Evolutionary conservation across 2,329 filamentous ascomycete genomes (phyloP).

Genomic region (Cladosporium oxysporum): DNA sequence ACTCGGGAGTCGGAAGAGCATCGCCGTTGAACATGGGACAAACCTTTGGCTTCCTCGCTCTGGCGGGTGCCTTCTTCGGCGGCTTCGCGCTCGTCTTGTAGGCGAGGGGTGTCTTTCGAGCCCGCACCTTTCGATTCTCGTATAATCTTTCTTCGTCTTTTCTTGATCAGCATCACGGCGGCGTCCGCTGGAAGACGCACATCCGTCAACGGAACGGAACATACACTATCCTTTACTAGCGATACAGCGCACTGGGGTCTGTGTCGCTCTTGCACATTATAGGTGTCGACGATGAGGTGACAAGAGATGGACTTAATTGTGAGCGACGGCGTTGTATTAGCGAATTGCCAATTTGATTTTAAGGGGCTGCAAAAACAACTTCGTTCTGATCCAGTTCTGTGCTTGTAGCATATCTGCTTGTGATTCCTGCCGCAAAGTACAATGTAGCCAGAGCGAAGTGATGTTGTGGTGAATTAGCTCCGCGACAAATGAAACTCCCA

Average conservation of each 20-base stretch:
- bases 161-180: not conserved
- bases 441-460: not conserved
- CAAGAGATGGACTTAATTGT: slow-evolving; percentile 7
- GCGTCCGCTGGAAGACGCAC: slow-evolving; percentile 9
- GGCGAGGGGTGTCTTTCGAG: slow-evolving; percentile 6
- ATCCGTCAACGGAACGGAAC: slow-evolving; percentile 14
- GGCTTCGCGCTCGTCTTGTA: slow-evolving; percentile 54
- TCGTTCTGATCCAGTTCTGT: not conserved
- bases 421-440: not conserved
- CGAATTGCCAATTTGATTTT: slow-evolving; percentile 5
- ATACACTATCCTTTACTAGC: slow-evolving; percentile 16
- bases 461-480: not conserved
- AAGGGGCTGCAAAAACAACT: not conserved
- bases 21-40: slow-evolving; percentile 48
- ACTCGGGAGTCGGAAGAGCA: slow-evolving; percentile 33
- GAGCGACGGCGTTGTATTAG: slow-evolving; percentile 5
- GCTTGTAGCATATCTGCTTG: not conserved
- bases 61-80: slow-evolving; percentile 58
- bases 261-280: slow-evolving; percentile 7
- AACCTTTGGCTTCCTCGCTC: slow-evolving; percentile 57
- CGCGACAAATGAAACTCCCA: not conserved
- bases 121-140: slow-evolving; percentile 1
- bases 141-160: slow-evolving; percentile 3
- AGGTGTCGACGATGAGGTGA: not conserved
- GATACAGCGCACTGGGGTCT: slow-evolving; percentile 12